A percentile compares a stretch with the other conserved stretches of the same genome.
phyloP scores from a whole-genome alignment of 2,329 filamentous ascomycete genomes.

The Paramyrothecium sp. region DNA sequence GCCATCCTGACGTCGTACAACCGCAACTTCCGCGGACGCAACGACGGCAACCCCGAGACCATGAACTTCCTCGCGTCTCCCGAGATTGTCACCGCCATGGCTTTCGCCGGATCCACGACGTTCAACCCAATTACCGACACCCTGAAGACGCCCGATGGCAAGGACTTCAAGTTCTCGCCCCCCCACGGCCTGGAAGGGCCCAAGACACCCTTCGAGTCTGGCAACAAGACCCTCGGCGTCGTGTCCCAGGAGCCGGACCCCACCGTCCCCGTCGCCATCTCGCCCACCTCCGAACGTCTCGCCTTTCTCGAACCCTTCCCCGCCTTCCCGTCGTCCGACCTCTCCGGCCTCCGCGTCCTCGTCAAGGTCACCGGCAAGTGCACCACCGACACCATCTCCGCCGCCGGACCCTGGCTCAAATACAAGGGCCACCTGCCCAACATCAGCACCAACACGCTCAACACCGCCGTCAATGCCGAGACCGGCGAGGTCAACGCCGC shows the following conservation, averaged over 20 bases:
- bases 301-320: constrained; percentile 89
- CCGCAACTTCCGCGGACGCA: constrained; percentile 95
- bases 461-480: constrained; percentile 88
- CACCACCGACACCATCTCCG: constrained; percentile 96
- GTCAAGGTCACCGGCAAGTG: constrained; percentile 97
- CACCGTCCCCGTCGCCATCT: constrained; percentile 70
- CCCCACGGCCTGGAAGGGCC: constrained; percentile 69
- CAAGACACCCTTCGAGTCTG: constrained; percentile 68
- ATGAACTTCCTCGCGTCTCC: constrained; percentile 99
- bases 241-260: constrained; percentile 71
- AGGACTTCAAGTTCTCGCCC: constrained; percentile 80
- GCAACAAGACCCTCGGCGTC: constrained; percentile 72
- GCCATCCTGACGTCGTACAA: constrained; percentile 98
- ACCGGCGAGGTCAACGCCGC: constrained; percentile 91
- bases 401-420: constrained; percentile 93
- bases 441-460: constrained; percentile 95
- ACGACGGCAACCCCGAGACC: constrained; percentile 92
- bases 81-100: constrained; percentile 94
- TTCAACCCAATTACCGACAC: constrained; percentile 95
- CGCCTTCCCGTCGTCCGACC: constrained; percentile 74
- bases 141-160: constrained; percentile 75
- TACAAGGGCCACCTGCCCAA: constrained; percentile 99
- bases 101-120: constrained; percentile 86
- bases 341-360: constrained; percentile 77
- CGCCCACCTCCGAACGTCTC: constrained; percentile 84